Evolutionary conservation across 164 flowering plant species (phyloP), one percentile per base, ranked within the genome.

Genomic region (Taxillus chinensis): DNA sequence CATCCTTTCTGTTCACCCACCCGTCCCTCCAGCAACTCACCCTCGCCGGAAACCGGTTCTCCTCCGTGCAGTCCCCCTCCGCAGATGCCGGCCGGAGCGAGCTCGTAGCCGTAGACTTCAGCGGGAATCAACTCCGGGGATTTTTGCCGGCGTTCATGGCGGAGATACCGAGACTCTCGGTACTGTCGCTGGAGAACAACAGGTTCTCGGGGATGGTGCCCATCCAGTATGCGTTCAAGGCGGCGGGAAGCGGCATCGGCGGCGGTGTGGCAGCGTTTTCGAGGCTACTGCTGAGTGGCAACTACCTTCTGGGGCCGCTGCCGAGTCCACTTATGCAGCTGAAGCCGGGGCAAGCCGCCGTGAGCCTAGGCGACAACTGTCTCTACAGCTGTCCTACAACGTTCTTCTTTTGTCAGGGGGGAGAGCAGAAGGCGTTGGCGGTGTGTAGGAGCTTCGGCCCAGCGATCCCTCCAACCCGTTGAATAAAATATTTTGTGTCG

Each of bases 331-430:
- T 88, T 1, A 45, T 80, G 84, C 68, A 17, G 13, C 59, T 93
- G 61, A 74, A 83, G 66, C 78, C 90, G 8, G 95, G 83, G 10
- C 62, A 78, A 41, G 89, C 79, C 0, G 70, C 60, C 13, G 79
- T 93, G 45, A 78, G 79, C 45, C 62, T 93, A 58, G 90, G 55
- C 10, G 88, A 81, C 57, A 93, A 93, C 56, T 93, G 99, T 71
- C 69, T 93, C 66, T 70, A 63, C 60, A 57, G 85, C 49, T 90
- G 99, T 50, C 97, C 97, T 7, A 5, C 8, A 2, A 66, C 59
- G 27, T 82, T 81, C 67, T 89, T 88, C 75, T 90, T 93, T 64
- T 93, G 99, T 70, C 83, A 76, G 50, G 99, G 97, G 39, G 88
- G 81, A 5, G 76, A n/a, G 2, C 99, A 93, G 74, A 90, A 86